A percentile compares a stretch with the other conserved stretches of the same genome.
phyloP scores from a whole-genome alignment of 331 rosid species.

The Saraca asoca region DNA sequence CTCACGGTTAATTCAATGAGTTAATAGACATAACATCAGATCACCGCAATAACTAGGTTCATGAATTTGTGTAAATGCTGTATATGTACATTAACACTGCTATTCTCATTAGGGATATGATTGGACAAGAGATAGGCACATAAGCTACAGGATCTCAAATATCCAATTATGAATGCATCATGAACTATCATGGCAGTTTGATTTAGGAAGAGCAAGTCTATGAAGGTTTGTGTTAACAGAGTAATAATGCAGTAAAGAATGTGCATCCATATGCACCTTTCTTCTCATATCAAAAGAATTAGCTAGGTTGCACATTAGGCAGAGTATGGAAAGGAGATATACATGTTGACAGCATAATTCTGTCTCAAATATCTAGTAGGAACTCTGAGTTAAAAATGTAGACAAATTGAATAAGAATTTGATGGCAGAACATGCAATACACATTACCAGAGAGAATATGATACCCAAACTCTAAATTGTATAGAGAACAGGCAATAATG shows the following conservation, averaged over 20 bases:
- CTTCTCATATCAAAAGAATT: too few relatives aligned
- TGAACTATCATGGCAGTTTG: not conserved
- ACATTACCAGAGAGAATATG: not conserved
- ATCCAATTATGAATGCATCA: not conserved
- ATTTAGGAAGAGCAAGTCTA: not conserved
- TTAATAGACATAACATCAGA: not conserved
- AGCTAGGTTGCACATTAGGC: too few relatives aligned
- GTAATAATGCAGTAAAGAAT: too few relatives aligned
- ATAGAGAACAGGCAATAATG: not conserved
- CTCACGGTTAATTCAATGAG: not conserved
- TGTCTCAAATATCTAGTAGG: not conserved
- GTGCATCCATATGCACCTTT: too few relatives aligned
- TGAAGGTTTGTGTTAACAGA: not conserved
- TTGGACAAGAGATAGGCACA: not conserved
- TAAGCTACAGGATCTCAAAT: slow-evolving; percentile 1
- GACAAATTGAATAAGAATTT: slow-evolving; percentile 14
- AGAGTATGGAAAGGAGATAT: slow-evolving; percentile 2
- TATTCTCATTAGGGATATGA: not conserved
- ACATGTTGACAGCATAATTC: not conserved
- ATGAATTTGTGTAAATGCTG: not conserved
- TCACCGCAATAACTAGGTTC: not conserved
- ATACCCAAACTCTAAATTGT: slow-evolving; percentile 15
- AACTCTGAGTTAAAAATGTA: slow-evolving; percentile 3
- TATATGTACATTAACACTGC: not conserved
- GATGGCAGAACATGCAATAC: not conserved